Evolutionary conservation across 441 rosid species (phyloP).

Genomic region (Gossypium trilobum): DNA sequence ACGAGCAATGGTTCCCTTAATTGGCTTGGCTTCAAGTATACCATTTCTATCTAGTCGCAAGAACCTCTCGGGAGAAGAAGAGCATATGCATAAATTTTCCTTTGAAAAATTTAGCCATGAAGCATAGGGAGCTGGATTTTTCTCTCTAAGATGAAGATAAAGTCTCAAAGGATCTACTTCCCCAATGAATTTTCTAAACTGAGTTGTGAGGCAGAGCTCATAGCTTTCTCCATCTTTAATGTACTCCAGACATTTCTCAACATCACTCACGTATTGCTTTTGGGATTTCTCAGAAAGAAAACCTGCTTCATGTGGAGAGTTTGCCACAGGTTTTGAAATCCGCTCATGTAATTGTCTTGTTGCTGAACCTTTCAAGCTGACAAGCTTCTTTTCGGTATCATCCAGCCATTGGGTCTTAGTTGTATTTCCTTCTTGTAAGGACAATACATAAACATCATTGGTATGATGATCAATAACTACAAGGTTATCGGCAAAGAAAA

Average conservation of each 20-base stretch:
- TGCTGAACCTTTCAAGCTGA: slow-evolving; percentile 30
- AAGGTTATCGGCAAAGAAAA: slow-evolving; percentile 73
- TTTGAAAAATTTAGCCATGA: slow-evolving; percentile 84
- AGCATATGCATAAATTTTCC: slow-evolving; percentile 60
- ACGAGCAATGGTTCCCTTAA: slow-evolving; percentile 82
- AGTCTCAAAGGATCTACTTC: slow-evolving; percentile 61
- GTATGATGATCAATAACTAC: slow-evolving; percentile 59
- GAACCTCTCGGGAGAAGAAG: slow-evolving; percentile 94
- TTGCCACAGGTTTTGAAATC: slow-evolving; percentile 13
- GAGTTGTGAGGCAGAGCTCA: slow-evolving; percentile 90
- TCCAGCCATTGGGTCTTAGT: slow-evolving; percentile 47
- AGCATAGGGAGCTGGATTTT: slow-evolving; percentile 89
- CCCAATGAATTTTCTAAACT: slow-evolving; percentile 43
- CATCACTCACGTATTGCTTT: slow-evolving; percentile 60
- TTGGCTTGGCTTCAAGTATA: slow-evolving; percentile 73
- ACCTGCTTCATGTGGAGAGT: slow-evolving; percentile 28
- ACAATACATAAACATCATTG: slow-evolving; percentile 65
- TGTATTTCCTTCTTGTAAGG: slow-evolving; percentile 40
- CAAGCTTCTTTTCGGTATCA: slow-evolving; percentile 54
- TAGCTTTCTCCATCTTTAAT: slow-evolving; percentile 97
- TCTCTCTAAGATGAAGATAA: slow-evolving; percentile 72
- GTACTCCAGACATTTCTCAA: slow-evolving; percentile 55
- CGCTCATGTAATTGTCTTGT: slow-evolving; percentile 24
- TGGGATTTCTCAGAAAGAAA: slow-evolving; percentile 58
- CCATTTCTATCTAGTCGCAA: slow-evolving; percentile 62